A percentile compares a stretch with the other conserved stretches of the same genome.
Conservation (phyloP, 352 stramenopile species). For the Hyaloperonospora arabidopsidis region DNA sequence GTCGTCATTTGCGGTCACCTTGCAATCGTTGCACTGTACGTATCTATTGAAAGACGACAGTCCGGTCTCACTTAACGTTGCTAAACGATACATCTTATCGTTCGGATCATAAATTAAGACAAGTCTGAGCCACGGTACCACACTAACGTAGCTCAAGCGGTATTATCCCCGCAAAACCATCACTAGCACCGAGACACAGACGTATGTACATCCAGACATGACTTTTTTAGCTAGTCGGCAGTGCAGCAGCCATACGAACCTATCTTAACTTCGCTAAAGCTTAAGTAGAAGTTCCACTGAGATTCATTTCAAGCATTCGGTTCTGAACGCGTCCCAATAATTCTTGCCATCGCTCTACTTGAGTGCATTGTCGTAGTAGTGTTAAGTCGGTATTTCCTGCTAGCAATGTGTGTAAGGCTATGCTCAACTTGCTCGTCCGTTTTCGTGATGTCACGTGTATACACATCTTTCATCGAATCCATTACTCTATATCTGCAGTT, state of each 20-base stretch:
- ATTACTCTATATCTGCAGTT: conserved; percentile 83
- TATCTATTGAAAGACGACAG: too few relatives aligned
- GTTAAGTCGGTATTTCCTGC: conserved; percentile 69
- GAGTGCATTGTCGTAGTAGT: conserved; percentile 85
- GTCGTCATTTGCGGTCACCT: too few relatives aligned
- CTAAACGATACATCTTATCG: too few relatives aligned
- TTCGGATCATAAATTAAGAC: too few relatives aligned
- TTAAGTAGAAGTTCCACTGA: conserved; percentile 56
- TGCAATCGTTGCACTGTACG: too few relatives aligned
- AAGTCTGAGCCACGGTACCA: too few relatives aligned
- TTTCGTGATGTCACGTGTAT: conserved; percentile 87
- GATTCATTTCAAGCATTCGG: conserved; percentile 67
- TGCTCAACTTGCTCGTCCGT: conserved; percentile 80
- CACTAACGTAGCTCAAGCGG: too few relatives aligned
- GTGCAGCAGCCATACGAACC: conserved; percentile 37
- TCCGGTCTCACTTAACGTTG: too few relatives aligned
- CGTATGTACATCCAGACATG: conserved; percentile 31
- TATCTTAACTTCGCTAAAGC: conserved; percentile 37
- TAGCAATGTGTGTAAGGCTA: conserved; percentile 81
- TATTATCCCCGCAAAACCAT: conserved; percentile 26
- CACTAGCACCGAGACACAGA: conserved; percentile 24
- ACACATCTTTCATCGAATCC: conserved; percentile 74
- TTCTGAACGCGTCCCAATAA: conserved; percentile 51
- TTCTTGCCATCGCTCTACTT: conserved; percentile 71
- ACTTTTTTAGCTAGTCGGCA: conserved; percentile 23